phyloP scores from a whole-genome alignment of 202 grass and related monocot genomes.

The Schoenoplectus tabernaemontani region DNA sequence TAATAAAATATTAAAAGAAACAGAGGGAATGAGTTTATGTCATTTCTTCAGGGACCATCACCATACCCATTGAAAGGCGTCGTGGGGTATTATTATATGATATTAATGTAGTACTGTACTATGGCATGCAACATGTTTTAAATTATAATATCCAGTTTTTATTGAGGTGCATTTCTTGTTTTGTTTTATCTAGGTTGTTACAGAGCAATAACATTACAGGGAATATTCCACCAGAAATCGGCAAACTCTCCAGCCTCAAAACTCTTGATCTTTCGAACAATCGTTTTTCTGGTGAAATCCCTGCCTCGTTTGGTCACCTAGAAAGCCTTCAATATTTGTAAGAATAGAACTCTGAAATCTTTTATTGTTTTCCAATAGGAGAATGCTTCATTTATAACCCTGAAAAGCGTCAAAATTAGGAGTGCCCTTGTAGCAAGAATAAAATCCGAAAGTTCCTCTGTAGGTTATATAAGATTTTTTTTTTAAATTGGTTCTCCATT shows the following conservation, averaged over 20 bases:
- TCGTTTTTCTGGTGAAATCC: constrained; percentile 53
- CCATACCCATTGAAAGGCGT: neutral
- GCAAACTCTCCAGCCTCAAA: constrained; percentile 57
- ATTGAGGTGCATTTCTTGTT: constrained; percentile 2
- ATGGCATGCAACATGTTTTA: constrained; percentile 12
- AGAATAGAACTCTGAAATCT: constrained; percentile 25
- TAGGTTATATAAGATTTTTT: neutral
- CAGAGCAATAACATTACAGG: constrained; percentile 89
- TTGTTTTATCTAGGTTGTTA: constrained; percentile 44
- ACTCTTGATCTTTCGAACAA: constrained; percentile 91
- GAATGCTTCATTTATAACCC: neutral
- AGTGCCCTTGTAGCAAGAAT: neutral
- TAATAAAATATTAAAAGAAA: neutral
- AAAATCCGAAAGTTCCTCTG: neutral
- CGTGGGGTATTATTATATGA: constrained; percentile 3
- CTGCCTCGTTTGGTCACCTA: constrained; percentile 55
- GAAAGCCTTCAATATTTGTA: constrained; percentile 75
- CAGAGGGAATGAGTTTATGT: neutral
- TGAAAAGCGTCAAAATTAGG: neutral
- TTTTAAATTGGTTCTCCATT: neutral
- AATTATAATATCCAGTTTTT: neutral
- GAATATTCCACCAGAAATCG: constrained; percentile 57
- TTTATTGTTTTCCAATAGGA: neutral
- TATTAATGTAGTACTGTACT: neutral
- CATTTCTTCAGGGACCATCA: neutral